Percentiles rank a stretch among this genome's conserved stretches.
Evolutionary conservation across 1,139 yeast genomes (phyloP).

Genomic region (Suhomyces kunorum): DNA sequence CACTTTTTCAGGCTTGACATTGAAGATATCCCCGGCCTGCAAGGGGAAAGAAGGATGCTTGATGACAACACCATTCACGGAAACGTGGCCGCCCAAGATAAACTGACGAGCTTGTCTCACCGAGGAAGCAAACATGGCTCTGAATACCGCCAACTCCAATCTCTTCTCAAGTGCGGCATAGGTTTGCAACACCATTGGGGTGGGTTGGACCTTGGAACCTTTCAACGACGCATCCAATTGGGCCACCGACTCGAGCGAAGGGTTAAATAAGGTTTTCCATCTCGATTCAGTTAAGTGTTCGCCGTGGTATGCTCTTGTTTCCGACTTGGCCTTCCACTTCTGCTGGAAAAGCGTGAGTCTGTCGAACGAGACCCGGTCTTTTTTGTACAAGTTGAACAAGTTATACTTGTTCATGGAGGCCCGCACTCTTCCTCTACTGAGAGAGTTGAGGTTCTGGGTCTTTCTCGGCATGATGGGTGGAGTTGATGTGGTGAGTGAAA

Average conservation of each 20-base stretch:
- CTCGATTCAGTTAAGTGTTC: constrained; percentile 86
- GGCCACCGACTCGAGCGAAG: constrained; percentile 80
- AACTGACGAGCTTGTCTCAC: constrained; percentile 93
- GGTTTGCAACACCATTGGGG: constrained; percentile 87
- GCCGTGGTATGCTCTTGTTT: constrained; percentile 94
- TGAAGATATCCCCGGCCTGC: constrained; percentile 82
- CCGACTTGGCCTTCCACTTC: constrained; percentile 88
- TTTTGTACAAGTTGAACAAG: constrained; percentile 80
- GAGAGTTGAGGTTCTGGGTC: constrained; percentile 57
- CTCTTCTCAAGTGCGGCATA: constrained; percentile 86
- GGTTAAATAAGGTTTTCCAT: constrained; percentile 71
- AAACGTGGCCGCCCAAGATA: constrained; percentile 77
- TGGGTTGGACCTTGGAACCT: constrained; percentile 53
- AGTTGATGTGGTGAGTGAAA: constrained; percentile 6
- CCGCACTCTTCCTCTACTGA: constrained; percentile 75
- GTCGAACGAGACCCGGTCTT: constrained; percentile 52
- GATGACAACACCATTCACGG: constrained; percentile 78
- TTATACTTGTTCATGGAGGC: constrained; percentile 92
- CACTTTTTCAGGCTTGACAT: constrained; percentile 84
- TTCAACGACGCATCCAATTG: constrained; percentile 76
- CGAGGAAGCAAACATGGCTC: constrained; percentile 92
- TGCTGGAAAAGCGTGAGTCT: constrained; percentile 79
- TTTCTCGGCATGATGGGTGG: constrained; percentile 56
- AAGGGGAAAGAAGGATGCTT: constrained; percentile 80
- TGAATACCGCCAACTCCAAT: constrained; percentile 83